phyloP scores from a whole-genome alignment of 2,329 filamentous ascomycete species.

The Talaromyces sp. region DNA sequence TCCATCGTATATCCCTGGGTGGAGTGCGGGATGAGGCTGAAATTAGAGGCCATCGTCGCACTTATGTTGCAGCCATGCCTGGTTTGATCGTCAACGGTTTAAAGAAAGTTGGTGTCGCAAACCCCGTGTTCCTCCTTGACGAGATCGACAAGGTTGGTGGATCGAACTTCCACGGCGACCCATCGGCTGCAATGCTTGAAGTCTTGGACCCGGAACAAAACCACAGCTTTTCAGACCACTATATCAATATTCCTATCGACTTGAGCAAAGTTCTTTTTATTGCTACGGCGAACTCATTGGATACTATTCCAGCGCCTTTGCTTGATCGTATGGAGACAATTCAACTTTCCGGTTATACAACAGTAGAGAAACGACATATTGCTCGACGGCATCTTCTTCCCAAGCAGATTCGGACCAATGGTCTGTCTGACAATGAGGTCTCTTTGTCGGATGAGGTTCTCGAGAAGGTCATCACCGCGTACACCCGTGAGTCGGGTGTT shows the following conservation, averaged over 20 bases:
- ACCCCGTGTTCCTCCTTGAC: constrained; percentile 92
- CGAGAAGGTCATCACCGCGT: constrained; percentile 92
- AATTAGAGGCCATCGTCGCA: constrained; percentile 89
- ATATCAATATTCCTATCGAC: constrained; percentile 92
- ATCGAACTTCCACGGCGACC: constrained; percentile 90
- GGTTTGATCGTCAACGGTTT: constrained; percentile 89
- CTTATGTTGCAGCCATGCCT: constrained; percentile 98
- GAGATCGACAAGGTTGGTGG: constrained; percentile 97
- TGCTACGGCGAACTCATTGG: constrained; percentile 89
- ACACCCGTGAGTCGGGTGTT: constrained; percentile 94
- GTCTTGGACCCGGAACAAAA: constrained; percentile 98
- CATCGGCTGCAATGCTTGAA: constrained; percentile 95
- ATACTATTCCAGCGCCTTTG: constrained; percentile 90
- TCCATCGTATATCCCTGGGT: constrained; percentile 93
- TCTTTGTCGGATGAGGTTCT: constrained; percentile 77
- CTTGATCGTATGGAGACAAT: constrained; percentile 98
- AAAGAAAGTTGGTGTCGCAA: constrained; percentile 92
- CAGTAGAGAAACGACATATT: constrained; percentile 94
- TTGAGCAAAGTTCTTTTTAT: constrained; percentile 97
- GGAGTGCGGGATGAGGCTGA: constrained; percentile 96
- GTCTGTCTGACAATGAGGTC: constrained; percentile 73
- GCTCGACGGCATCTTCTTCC: constrained; percentile 90
- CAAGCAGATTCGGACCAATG: constrained; percentile 91
- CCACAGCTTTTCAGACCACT: constrained; percentile 90
- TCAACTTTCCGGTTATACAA: constrained; percentile 89